phyloP scores from a whole-genome alignment of 345 rosid species.

The Clausena lansium region DNA sequence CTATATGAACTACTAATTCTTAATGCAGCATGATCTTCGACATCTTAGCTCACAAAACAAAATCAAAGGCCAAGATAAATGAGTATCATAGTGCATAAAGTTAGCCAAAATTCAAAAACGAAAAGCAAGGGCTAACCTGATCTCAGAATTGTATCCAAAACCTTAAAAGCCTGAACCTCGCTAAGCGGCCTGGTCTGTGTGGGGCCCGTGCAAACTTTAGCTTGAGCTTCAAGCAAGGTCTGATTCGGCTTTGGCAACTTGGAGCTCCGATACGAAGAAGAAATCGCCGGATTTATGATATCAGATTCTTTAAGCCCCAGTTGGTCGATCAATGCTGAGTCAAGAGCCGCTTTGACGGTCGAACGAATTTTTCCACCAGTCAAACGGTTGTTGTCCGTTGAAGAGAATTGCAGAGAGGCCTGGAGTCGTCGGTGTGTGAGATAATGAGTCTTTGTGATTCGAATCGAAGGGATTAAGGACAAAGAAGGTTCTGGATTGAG shows the following conservation, averaged over 20 bases:
- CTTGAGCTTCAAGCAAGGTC: slow-evolving; percentile 89
- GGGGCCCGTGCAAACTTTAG: slow-evolving; percentile 97
- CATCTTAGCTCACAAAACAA: background rate
- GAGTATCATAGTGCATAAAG: background rate
- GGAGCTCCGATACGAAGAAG: slow-evolving; percentile 68
- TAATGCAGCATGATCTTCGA: background rate
- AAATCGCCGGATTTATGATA: slow-evolving; percentile 60
- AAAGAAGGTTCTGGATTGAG: slow-evolving; percentile 36
- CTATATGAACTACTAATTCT: background rate
- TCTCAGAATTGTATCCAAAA: slow-evolving; percentile 69
- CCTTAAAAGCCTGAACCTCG: slow-evolving; percentile 74
- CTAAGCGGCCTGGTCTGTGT: slow-evolving; percentile 76
- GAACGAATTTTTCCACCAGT: slow-evolving; percentile 32
- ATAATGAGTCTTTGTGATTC: slow-evolving; percentile 22
- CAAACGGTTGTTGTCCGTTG: slow-evolving; percentile 16
- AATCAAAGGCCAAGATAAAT: background rate
- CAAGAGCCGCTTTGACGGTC: slow-evolving; percentile 37
- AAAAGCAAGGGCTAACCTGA: slow-evolving; percentile 45
- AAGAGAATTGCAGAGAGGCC: slow-evolving; percentile 26
- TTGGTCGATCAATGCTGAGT: slow-evolving; percentile 49
- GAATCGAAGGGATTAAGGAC: slow-evolving; percentile 29
- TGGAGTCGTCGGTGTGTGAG: slow-evolving; percentile 14
- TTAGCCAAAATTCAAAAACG: background rate
- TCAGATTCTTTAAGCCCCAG: slow-evolving; percentile 64
- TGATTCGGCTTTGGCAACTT: slow-evolving; percentile 67